These are phyloP conservation scores for Spergularia bocconei DNA, from an alignment of 148 eudicot species.

Conservation along the genomic window DNA sequence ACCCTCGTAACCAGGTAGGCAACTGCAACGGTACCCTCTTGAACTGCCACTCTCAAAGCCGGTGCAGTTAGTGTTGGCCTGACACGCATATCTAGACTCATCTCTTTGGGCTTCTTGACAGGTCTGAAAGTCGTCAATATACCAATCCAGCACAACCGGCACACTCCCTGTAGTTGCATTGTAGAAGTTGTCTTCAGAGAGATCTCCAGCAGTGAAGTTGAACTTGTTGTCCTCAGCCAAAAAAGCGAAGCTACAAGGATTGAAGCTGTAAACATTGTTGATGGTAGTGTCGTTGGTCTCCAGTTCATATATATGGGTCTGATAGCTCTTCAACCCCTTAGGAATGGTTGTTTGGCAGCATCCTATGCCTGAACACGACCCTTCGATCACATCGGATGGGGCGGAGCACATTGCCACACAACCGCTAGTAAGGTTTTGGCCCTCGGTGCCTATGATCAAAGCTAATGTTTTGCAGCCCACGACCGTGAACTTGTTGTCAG, in stretches of 20 bases:
- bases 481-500: slow-evolving; percentile 31
- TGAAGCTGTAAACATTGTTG: slow-evolving; percentile 10
- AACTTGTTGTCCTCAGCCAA: slow-evolving; percentile 35
- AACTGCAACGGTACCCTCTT: slow-evolving; percentile 33
- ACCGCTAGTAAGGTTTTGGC: slow-evolving; percentile 25
- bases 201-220: slow-evolving; percentile 34
- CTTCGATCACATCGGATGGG: slow-evolving; percentile 24
- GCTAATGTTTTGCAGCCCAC: slow-evolving; percentile 48
- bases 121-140: slow-evolving; percentile 20
- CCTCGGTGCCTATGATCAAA: not conserved
- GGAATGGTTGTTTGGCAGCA: slow-evolving; percentile 51
- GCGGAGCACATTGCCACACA: slow-evolving; percentile 35
- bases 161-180: slow-evolving; percentile 1
- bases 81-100: slow-evolving; percentile 16
- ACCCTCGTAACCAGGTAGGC: slow-evolving; percentile 26
- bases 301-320: not conserved
- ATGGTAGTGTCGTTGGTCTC: not conserved
- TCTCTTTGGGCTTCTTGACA: slow-evolving; percentile 20
- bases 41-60: slow-evolving; percentile 2
- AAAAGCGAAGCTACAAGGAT: slow-evolving; percentile 49
- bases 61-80: slow-evolving; percentile 23
- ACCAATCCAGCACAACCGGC: slow-evolving; percentile 35
- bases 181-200: slow-evolving; percentile 26
- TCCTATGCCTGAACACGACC: slow-evolving; percentile 44
- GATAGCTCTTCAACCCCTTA: slow-evolving; percentile 29